Conservation (phyloP, 495 filamentous ascomycete species). For the Recurvomyces mirabilis region DNA sequence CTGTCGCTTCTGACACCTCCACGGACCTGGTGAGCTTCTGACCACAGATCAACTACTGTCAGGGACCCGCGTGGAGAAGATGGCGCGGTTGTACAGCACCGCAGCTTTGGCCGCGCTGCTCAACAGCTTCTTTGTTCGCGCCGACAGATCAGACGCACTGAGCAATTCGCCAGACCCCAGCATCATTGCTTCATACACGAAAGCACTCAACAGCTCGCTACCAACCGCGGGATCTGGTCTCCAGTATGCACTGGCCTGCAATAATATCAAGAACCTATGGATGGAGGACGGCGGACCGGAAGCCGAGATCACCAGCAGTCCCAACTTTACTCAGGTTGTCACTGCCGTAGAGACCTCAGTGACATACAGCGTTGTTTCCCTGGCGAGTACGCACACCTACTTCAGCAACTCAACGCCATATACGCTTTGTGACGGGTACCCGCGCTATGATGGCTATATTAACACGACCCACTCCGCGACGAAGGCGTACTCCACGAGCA, state of each 20-base stretch:
- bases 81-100: too few relatives aligned
- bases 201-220: neutral
- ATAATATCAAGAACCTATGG: neutral
- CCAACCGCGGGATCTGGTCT: neutral
- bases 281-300: neutral
- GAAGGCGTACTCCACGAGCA: neutral
- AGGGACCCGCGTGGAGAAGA: too few relatives aligned
- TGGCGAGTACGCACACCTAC: neutral
- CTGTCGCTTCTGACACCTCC: too few relatives aligned
- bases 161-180: neutral
- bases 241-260: neutral
- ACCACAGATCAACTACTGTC: too few relatives aligned
- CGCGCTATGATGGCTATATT: slow-evolving; percentile 1
- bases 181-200: neutral
- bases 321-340: neutral
- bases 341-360: neutral
- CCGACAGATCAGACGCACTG: too few relatives aligned
- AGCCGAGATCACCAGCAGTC: too few relatives aligned
- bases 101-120: neutral
- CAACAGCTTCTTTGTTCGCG: too few relatives aligned
- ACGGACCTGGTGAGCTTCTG: too few relatives aligned
- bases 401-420: slow-evolving; percentile 1
- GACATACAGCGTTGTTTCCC: neutral
- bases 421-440: slow-evolving; percentile 8
- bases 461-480: neutral